Evolutionary conservation across 768 basidiomycete species (phyloP).

Genomic region (Naganishia antarctica): DNA sequence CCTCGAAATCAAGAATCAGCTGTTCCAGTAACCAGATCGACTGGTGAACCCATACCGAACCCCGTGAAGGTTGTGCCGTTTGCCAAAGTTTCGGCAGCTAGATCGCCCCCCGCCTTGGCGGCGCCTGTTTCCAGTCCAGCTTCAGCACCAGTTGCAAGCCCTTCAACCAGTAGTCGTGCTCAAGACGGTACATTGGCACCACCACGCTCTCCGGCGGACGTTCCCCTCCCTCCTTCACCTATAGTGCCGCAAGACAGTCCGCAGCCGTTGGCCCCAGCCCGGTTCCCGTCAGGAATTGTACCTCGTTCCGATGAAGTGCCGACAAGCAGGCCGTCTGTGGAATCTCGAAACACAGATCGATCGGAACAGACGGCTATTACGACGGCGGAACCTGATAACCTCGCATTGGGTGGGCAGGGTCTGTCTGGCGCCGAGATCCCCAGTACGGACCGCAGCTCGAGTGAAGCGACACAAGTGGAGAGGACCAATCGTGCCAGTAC

Average conservation of each 20-base stretch:
- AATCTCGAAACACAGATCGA: neutral
- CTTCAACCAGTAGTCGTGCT: neutral
- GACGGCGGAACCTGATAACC: neutral
- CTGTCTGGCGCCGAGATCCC: neutral
- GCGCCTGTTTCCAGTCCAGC: neutral
- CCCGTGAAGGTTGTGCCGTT: neutral
- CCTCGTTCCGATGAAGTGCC: neutral
- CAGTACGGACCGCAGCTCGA: neutral
- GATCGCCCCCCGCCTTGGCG: neutral
- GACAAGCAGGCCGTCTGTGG: neutral
- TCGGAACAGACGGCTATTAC: neutral
- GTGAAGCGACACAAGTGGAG: neutral
- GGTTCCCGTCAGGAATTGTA: neutral
- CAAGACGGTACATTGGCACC: neutral
- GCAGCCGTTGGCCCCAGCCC: neutral
- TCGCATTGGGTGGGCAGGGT: neutral
- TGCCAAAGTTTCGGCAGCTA: neutral
- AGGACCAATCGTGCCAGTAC: neutral
- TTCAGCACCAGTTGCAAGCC: too few relatives aligned
- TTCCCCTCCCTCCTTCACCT: conserved; percentile 11
- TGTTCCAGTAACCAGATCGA: neutral
- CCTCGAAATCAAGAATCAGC: neutral
- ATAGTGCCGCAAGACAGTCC: conserved; percentile 3
- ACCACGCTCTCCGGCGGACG: neutral
- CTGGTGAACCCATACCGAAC: neutral